Evolutionary conservation across 176 grass and related monocot genomes (phyloP).

Genomic region (Guadua angustifolia): DNA sequence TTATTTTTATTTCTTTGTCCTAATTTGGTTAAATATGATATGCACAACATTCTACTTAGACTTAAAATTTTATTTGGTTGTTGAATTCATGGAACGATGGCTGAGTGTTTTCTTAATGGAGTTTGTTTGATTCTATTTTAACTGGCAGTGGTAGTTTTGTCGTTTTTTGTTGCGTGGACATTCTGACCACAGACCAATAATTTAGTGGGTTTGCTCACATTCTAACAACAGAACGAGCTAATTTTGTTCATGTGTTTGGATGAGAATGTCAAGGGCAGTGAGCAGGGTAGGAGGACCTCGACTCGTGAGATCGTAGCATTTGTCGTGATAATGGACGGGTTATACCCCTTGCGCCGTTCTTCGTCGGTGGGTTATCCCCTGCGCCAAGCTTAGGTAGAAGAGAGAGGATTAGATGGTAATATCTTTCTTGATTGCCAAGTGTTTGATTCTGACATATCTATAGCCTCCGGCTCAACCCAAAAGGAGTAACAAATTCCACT

Average conservation of each 20-base stretch:
- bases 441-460: too few species aligned
- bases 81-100: not conserved
- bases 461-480: too few species aligned
- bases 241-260: not conserved
- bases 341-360: too few species aligned
- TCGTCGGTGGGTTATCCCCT: too few species aligned
- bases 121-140: constrained; percentile 25
- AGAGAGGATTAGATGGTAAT: too few species aligned
- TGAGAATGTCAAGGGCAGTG: not conserved
- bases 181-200: not conserved
- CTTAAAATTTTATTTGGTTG: not conserved
- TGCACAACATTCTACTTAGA: not conserved
- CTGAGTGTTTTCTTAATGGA: not conserved
- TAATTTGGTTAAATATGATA: not conserved
- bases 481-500: too few species aligned
- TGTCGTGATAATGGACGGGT: too few species aligned
- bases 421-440: too few species aligned
- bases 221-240: not conserved
- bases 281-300: too few species aligned
- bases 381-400: too few species aligned
- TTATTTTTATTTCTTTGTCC: not conserved
- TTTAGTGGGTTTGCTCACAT: constrained; percentile 17
- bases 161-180: not conserved
- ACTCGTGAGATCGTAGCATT: too few species aligned
- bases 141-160: not conserved